phyloP scores from a whole-genome alignment of 2,329 filamentous ascomycete genomes.

The Bipolaris gigantea region DNA sequence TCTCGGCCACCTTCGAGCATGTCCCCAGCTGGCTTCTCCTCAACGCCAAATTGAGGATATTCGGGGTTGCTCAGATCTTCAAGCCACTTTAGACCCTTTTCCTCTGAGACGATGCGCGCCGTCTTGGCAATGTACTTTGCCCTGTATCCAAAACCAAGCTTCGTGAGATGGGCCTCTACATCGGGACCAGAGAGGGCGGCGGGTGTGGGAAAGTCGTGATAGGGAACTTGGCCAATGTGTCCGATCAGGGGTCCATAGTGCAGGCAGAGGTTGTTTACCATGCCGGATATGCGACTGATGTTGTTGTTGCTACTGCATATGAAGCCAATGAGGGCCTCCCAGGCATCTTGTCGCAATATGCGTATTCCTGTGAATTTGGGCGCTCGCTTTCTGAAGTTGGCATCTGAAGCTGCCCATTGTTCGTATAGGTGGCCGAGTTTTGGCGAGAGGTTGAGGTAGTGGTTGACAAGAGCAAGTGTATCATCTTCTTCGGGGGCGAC shows the following conservation, averaged over 20 bases:
- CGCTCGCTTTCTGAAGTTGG: constrained; percentile 87
- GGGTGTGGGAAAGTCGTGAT: constrained; percentile 85
- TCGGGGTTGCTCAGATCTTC: constrained; percentile 76
- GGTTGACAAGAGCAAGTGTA: constrained; percentile 72
- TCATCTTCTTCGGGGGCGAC: constrained; percentile 59
- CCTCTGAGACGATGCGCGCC: constrained; percentile 72
- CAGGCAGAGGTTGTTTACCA: constrained; percentile 89
- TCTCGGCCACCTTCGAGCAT: constrained; percentile 57
- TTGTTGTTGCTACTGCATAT: constrained; percentile 99
- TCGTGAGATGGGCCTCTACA: constrained; percentile 79
- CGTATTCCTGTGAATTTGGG: constrained; percentile 87
- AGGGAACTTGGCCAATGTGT: constrained; percentile 67
- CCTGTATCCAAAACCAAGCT: constrained; percentile 89
- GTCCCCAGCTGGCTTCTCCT: constrained; percentile 50
- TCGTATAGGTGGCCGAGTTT: constrained; percentile 76
- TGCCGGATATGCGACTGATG: constrained; percentile 90
- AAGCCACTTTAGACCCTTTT: constrained; percentile 71
- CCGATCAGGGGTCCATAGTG: constrained; percentile 81
- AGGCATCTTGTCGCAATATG: constrained; percentile 91
- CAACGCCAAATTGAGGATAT: constrained; percentile 60
- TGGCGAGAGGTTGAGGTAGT: constrained; percentile 86
- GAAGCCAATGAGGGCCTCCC: constrained; percentile 91
- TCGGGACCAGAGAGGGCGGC: constrained; percentile 68
- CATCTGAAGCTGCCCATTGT: constrained; percentile 82
- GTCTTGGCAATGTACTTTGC: constrained; percentile 91